phyloP scores from a whole-genome alignment of 116 monocot genomes.

The Trichopus zeylanicus region DNA sequence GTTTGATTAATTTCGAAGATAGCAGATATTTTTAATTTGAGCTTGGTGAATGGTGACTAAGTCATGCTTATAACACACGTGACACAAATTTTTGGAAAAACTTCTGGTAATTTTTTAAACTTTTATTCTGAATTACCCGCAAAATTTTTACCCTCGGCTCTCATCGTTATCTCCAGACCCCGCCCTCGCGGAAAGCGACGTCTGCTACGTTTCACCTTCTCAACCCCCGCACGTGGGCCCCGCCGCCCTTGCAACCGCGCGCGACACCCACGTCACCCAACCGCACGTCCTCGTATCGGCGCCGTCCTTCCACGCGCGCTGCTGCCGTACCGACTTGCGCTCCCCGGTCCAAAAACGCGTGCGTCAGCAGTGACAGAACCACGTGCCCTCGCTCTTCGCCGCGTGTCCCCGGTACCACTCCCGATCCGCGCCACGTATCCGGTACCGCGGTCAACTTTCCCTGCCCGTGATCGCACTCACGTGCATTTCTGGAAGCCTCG shows the following conservation, averaged over 20 bases:
- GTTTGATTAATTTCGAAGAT: too few relatives aligned
- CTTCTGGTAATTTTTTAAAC: too few relatives aligned
- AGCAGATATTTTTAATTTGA: too few relatives aligned
- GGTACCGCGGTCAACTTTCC: constrained; percentile 5
- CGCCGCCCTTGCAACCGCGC: not conserved
- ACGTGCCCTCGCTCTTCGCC: not conserved
- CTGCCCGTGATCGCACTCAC: not conserved
- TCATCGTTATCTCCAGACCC: too few relatives aligned
- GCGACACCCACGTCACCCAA: not conserved
- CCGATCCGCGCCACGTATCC: constrained; percentile 3
- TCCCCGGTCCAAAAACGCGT: constrained; percentile 13
- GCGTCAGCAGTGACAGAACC: constrained; percentile 46
- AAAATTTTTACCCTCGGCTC: too few relatives aligned
- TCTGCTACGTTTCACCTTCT: too few relatives aligned
- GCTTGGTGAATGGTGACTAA: too few relatives aligned
- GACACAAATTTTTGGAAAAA: too few relatives aligned
- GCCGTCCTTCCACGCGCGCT: not conserved
- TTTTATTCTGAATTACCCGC: too few relatives aligned
- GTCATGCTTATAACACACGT: too few relatives aligned
- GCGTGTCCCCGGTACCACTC: not conserved
- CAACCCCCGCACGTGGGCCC: not conserved
- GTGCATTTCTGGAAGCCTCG: constrained; percentile 14
- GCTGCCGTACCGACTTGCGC: not conserved
- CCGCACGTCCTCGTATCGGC: not conserved
- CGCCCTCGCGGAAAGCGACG: too few relatives aligned